phyloP scores from a whole-genome alignment of 371 early-diverging fungal genomes.

The Thermomucor indicae-seudaticae region DNA sequence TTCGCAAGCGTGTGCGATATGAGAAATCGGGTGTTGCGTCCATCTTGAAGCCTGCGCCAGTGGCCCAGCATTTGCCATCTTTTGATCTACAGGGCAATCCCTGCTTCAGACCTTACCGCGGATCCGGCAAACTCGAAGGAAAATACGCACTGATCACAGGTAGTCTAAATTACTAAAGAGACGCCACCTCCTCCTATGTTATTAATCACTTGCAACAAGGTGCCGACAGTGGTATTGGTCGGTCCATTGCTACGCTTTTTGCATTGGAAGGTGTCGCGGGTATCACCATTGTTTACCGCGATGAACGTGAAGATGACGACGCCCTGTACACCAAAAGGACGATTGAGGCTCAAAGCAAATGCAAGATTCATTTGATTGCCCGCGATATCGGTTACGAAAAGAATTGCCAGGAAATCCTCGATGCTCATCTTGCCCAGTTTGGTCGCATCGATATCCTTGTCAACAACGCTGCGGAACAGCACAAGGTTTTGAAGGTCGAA shows the following conservation, averaged over 20 bases:
- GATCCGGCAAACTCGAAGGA: conserved; percentile 39
- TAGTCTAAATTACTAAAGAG: no score
- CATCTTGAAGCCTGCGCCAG: conserved; percentile 44
- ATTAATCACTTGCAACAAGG: conserved; percentile 15
- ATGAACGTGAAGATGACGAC: conserved; percentile 45
- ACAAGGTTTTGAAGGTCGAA: conserved; percentile 35
- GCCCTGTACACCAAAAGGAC: conserved; percentile 42
- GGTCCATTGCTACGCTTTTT: conserved; percentile 42
- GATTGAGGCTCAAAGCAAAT: conserved; percentile 40
- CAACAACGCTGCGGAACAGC: conserved; percentile 63
- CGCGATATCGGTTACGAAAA: conserved; percentile 44
- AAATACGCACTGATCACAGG: conserved; percentile 45
- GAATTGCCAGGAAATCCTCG: conserved; percentile 41
- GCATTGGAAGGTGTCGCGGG: conserved; percentile 46
- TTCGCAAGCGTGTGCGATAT: conserved; percentile 38
- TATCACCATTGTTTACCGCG: conserved; percentile 48
- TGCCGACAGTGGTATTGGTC: conserved; percentile 48
- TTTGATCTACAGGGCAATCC: conserved; percentile 38
- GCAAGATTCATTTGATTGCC: conserved; percentile 40
- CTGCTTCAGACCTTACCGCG: conserved; percentile 34
- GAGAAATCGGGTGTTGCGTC: conserved; percentile 43
- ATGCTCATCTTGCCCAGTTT: conserved; percentile 37
- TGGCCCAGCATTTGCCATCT: conserved; percentile 39
- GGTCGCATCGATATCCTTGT: conserved; percentile 57
- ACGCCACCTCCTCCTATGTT: no score